These are phyloP conservation scores for Citrullus mucosospermus DNA, from an alignment of 306 rosid genomes.

Conservation along the genomic window DNA sequence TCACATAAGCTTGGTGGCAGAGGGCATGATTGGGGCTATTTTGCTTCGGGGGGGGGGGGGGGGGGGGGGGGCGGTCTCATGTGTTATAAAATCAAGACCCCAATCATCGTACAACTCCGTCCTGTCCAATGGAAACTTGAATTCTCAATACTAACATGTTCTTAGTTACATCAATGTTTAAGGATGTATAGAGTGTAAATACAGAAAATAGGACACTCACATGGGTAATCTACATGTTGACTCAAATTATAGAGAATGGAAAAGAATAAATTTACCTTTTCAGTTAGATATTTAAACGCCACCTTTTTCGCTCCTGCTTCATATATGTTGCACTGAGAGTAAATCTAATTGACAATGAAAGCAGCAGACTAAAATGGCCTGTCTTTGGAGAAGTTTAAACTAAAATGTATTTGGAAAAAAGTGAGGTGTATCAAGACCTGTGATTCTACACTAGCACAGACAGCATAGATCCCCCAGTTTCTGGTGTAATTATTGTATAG, in stretches of 20 bases:
- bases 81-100: not conserved
- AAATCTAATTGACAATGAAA: constrained; percentile 39
- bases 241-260: not conserved
- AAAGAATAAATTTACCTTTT: constrained; percentile 46
- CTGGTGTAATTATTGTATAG: constrained; percentile 76
- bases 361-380: not conserved
- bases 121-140: not conserved
- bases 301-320: constrained; percentile 94
- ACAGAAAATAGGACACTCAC: not conserved
- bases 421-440: constrained; percentile 31
- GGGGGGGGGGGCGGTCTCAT: no score
- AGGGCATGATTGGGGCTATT: no score
- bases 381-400: not conserved
- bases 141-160: not conserved
- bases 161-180: not conserved
- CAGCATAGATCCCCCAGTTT: constrained; percentile 99
- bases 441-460: constrained; percentile 92
- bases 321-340: constrained; percentile 81
- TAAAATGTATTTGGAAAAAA: not conserved
- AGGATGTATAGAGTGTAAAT: not conserved
- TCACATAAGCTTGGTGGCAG: no score
- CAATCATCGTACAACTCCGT: not conserved
- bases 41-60: no score
- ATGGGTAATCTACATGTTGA: not conserved
- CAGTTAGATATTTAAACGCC: constrained; percentile 69